phyloP scores from a whole-genome alignment of 768 basidiomycete genomes.

The Leccinellum rugosiceps region DNA sequence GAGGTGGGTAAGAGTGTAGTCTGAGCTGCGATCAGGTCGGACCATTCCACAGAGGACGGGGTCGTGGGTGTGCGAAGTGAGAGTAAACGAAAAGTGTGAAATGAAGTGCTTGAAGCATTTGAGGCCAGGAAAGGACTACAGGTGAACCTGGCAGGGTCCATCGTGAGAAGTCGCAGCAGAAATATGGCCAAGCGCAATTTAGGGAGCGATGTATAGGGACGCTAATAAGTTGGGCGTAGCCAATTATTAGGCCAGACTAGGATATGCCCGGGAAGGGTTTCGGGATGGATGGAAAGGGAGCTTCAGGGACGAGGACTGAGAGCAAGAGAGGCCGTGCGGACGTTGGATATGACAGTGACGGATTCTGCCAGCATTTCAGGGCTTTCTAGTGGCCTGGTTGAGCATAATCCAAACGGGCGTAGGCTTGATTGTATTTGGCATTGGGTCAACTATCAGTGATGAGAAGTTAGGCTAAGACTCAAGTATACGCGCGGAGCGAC shows the following conservation, averaged over 20 bases:
- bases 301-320: constrained; percentile 5
- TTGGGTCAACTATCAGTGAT: too few relatives aligned
- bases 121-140: constrained; percentile 2
- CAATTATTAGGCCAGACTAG: constrained; percentile 16
- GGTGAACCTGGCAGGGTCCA: too few relatives aligned
- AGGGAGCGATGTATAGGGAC: background rate
- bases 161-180: background rate
- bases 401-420: too few relatives aligned
- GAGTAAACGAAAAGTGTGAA: constrained; percentile 5
- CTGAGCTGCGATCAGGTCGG: constrained; percentile 19
- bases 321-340: background rate
- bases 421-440: too few relatives aligned
- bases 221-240: background rate
- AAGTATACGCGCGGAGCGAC: too few relatives aligned
- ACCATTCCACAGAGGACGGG: constrained; percentile 10
- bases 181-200: background rate
- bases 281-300: constrained; percentile 11
- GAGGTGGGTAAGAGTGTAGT: constrained; percentile 15
- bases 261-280: constrained; percentile 18
- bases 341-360: background rate
- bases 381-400: too few relatives aligned
- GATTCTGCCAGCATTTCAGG: too few relatives aligned
- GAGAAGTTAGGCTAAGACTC: too few relatives aligned
- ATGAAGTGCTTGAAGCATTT: background rate
- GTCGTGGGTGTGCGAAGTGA: constrained; percentile 8